Evolutionary conservation across 805 yeast species (phyloP), one percentile per base, ranked within the genome.

Genomic region (Lipomyces japonicus): DNA sequence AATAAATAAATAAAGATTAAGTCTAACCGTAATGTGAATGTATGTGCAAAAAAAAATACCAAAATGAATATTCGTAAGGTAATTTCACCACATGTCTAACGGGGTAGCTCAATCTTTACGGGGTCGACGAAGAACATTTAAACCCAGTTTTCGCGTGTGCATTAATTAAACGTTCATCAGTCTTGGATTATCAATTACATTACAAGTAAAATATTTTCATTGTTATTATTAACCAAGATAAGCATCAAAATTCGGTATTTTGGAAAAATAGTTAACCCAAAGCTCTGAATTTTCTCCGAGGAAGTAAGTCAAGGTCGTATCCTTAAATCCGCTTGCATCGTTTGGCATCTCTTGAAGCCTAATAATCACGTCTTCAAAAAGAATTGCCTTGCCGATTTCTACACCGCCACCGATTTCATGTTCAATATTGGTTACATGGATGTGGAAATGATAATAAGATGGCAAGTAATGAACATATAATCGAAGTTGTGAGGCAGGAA

Each of bases 361-460:
- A 30, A 86, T 95, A 48, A 93, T 82, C 1, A 89, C 76, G 53
- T 86, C 95, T 50, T 86, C 95, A 39, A 93, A 67, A 24, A 89
- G 68, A 19, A 87, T 73, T 1, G 97, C 95, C 61, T 84, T 85
- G 1, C 97, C 97, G 68, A 61, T 86, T 75, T 41, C 95, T 80
- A 57, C 76, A 75, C 40, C 88, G 61, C 1, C 93, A 62, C 0
- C 91, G 86, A 1, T 79, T 12, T 51, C 79, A 59, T 86, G 86
- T 18, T 68, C 73, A 4, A 85, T 73, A 61, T 86, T 84, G 18
- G 88, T 95, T 16, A 87, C 82, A 65, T 93, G 98, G 16, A 93
- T 76, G 65, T 93, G 98, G 72, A 93, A 84, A 63, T 93, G 97
- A 64, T 93, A 93, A 66, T 91, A 93, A 0, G 96, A 85, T 0